Evolutionary conservation across 371 early-diverging fungal genomes (phyloP).

Genomic region (Pancytospora philotis): DNA sequence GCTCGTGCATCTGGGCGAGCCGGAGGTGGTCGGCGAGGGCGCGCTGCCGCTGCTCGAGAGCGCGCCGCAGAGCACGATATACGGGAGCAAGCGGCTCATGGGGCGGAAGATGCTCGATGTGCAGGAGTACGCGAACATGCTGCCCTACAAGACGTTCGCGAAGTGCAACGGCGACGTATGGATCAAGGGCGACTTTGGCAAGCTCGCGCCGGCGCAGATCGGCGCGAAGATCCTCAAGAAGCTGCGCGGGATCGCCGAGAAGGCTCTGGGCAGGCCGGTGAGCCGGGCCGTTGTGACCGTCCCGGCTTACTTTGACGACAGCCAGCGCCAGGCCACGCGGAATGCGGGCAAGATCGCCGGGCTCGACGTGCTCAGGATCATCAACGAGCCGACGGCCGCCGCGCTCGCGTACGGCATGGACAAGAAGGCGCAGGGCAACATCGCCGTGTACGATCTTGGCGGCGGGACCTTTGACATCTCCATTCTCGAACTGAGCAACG

Average conservation of each 20-base stretch:
- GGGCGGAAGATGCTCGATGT: conserved; percentile 77
- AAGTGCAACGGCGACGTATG: conserved; percentile 90
- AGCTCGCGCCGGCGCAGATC: conserved; percentile 83
- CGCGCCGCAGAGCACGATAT: conserved; percentile 81
- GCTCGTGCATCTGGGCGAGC: conserved; percentile 66
- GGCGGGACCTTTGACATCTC: conserved; percentile 99
- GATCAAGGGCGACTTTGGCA: conserved; percentile 78
- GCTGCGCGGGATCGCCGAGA: conserved; percentile 85
- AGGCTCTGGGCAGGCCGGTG: conserved; percentile 68
- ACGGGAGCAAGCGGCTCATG: conserved; percentile 83
- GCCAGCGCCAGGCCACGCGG: conserved; percentile 95
- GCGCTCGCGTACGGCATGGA: conserved; percentile 93
- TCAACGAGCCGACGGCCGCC: conserved; percentile 97
- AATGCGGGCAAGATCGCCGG: conserved; percentile 90
- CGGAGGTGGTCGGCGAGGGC: conserved; percentile 71
- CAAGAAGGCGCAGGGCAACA: conserved; percentile 76
- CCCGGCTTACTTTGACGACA: conserved; percentile 84
- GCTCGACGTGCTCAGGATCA: conserved; percentile 82
- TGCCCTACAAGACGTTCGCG: conserved; percentile 75
- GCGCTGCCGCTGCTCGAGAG: conserved; percentile 81
- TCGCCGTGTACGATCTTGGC: conserved; percentile 97
- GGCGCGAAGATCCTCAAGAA: conserved; percentile 79
- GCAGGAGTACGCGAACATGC: conserved; percentile 70
- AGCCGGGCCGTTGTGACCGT: conserved; percentile 83
- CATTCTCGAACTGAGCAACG: conserved; percentile 84